These are phyloP conservation scores for Carex parvula DNA, from an alignment of 176 grass and related monocot genomes.

Conservation along the genomic window DNA sequence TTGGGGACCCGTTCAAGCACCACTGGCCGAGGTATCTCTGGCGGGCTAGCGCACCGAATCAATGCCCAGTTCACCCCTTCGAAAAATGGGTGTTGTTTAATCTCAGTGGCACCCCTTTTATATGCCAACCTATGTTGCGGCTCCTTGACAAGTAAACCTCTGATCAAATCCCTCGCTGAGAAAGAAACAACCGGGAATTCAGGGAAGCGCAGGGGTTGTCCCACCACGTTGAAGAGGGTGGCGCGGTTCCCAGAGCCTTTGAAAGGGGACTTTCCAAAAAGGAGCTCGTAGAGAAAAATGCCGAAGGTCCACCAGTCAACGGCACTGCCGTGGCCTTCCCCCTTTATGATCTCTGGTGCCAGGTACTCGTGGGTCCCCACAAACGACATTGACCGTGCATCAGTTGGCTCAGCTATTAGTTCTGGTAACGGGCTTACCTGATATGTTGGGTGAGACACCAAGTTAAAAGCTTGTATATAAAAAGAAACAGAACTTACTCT, in stretches of 20 bases:
- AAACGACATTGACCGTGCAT: conserved; percentile 83
- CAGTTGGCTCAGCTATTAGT: conserved; percentile 80
- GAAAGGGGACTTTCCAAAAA: conserved; percentile 92
- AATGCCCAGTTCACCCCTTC: conserved; percentile 88
- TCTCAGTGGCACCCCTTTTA: conserved; percentile 81
- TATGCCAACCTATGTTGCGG: conserved; percentile 62
- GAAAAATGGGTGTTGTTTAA: conserved; percentile 88
- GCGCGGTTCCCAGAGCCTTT: conserved; percentile 75
- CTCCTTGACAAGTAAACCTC: conserved; percentile 75
- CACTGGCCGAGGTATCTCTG: conserved; percentile 62
- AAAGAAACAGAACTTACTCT: neutral
- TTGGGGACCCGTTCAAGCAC: conserved; percentile 44
- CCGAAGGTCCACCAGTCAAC: conserved; percentile 98
- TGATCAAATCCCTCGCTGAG: conserved; percentile 65
- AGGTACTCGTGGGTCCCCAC: conserved; percentile 93
- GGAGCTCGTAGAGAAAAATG: conserved; percentile 85
- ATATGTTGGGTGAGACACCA: neutral
- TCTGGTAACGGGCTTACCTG: conserved; percentile 60
- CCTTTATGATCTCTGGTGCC: conserved; percentile 92
- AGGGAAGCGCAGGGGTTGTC: conserved; percentile 62
- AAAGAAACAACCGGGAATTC: conserved; percentile 74
- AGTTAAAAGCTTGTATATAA: neutral
- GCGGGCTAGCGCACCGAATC: conserved; percentile 81
- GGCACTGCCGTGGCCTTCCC: conserved; percentile 85
- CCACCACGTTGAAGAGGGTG: conserved; percentile 81